phyloP scores from a whole-genome alignment of 371 early-diverging fungal species.

The Mucor piriformis region DNA sequence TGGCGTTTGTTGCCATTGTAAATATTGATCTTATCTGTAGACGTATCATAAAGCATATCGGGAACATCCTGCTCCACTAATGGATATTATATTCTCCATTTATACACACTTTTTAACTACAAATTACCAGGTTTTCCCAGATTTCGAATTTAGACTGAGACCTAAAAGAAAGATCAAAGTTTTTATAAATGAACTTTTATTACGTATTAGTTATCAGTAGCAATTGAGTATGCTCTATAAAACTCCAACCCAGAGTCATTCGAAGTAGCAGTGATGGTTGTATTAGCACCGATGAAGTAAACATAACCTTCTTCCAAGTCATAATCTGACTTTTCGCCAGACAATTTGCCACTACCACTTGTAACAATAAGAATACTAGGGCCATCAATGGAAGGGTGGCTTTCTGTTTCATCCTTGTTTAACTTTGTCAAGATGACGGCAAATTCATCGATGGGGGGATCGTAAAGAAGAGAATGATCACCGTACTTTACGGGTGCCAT shows the following conservation, averaged over 20 bases:
- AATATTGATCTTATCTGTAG: no score
- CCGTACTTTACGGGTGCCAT: constrained; percentile 57
- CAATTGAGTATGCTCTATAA: constrained; percentile 64
- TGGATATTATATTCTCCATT: no score
- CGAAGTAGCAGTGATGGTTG: constrained; percentile 50
- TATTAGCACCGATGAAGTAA: constrained; percentile 69
- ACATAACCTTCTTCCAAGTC: constrained; percentile 59
- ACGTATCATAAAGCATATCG: no score
- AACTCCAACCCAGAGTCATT: constrained; percentile 51
- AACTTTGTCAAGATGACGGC: constrained; percentile 74
- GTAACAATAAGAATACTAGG: constrained; percentile 88
- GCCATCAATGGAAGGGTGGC: constrained; percentile 65
- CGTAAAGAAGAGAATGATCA: constrained; percentile 73
- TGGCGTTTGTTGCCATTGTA: no score
- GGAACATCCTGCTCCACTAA: no score
- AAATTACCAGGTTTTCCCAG: not conserved
- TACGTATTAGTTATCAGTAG: constrained; percentile 3
- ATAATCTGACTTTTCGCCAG: constrained; percentile 26
- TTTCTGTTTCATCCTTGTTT: constrained; percentile 48
- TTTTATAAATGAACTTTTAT: not conserved
- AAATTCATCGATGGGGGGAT: constrained; percentile 97
- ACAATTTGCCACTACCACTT: constrained; percentile 55
- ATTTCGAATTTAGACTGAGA: not conserved
- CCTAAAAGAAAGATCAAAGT: not conserved
- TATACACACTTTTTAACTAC: no score